Conservation (phyloP, 2,329 filamentous ascomycete species). For the Colletotrichum zoysiae region DNA sequence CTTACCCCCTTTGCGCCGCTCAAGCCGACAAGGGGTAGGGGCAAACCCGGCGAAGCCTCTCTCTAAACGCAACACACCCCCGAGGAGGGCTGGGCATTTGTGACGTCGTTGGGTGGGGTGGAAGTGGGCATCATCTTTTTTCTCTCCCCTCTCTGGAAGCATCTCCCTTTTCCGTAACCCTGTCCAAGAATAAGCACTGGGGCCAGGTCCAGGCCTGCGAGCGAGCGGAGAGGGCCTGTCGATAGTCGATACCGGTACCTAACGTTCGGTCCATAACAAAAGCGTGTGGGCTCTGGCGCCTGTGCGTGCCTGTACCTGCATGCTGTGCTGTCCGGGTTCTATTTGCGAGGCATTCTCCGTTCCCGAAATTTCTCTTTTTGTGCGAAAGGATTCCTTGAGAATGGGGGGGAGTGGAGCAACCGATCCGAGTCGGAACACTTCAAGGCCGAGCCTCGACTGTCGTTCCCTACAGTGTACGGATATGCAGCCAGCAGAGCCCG, state of each 20-base stretch:
- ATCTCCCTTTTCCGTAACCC: not conserved
- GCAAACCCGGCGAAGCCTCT: not conserved
- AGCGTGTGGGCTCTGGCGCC: constrained; percentile 3
- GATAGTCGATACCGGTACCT: not conserved
- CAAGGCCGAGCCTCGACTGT: not conserved
- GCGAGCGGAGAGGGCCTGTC: not conserved
- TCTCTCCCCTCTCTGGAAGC: not conserved
- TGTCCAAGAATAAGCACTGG: constrained; percentile 6
- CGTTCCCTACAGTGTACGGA: not conserved
- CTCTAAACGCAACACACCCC: constrained; percentile 12
- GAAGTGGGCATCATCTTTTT: not conserved
- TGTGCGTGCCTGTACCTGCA: constrained; percentile 36
- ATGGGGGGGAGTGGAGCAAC: not conserved
- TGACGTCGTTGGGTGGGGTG: constrained; percentile 35
- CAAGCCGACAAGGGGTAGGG: constrained; percentile 5
- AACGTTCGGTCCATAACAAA: not conserved
- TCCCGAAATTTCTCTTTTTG: not conserved
- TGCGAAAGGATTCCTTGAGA: not conserved
- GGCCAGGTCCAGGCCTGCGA: not conserved
- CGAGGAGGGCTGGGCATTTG: constrained; percentile 6
- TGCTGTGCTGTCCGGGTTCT: constrained; percentile 28
- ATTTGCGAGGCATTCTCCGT: not conserved
- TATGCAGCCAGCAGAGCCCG: too few relatives aligned
- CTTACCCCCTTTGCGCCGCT: constrained; percentile 1
- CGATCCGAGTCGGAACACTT: not conserved